Percentiles rank a stretch among this genome's conserved stretches.
Conservation (phyloP, 2,329 filamentous ascomycete genomes). For the Didymella pomorum region DNA sequence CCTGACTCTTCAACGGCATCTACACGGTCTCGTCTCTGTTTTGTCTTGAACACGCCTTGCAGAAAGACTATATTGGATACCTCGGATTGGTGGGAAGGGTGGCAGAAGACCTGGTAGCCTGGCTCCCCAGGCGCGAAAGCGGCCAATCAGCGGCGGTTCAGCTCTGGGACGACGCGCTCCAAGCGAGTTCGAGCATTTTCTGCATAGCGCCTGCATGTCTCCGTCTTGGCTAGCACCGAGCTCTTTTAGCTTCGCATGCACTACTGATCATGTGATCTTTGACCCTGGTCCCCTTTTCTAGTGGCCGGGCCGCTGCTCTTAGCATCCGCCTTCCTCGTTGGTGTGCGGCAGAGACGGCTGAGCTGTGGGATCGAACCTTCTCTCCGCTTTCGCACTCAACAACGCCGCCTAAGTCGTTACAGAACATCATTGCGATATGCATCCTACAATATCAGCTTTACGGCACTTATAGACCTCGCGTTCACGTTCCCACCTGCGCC, state of each 20-base stretch:
- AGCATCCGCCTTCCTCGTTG: slow-evolving; percentile 26
- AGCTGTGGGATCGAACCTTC: slow-evolving; percentile 15
- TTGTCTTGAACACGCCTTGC: slow-evolving; percentile 8
- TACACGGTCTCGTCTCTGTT: not conserved
- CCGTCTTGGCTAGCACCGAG: slow-evolving; percentile 26
- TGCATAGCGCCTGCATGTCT: slow-evolving; percentile 29
- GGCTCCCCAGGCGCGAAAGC: slow-evolving; percentile 27
- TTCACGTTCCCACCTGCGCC: not conserved
- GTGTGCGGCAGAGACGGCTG: slow-evolving; percentile 22
- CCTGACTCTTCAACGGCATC: not conserved
- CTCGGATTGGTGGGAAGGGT: slow-evolving; percentile 32
- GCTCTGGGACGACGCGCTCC: slow-evolving; percentile 24
- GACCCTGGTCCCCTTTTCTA: slow-evolving; percentile 34
- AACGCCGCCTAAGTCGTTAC: not conserved
- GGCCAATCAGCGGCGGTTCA: slow-evolving; percentile 44
- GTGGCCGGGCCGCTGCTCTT: slow-evolving; percentile 32
- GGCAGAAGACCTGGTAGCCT: slow-evolving; percentile 22
- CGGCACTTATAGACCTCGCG: not conserved
- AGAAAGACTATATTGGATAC: slow-evolving; percentile 1
- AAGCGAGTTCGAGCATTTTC: slow-evolving; percentile 29
- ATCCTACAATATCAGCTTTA: slow-evolving; percentile 1
- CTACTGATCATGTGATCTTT: slow-evolving; percentile 30
- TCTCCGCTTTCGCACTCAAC: slow-evolving; percentile 8
- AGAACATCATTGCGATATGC: not conserved
- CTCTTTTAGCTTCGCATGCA: slow-evolving; percentile 28